phyloP scores from a whole-genome alignment of 768 basidiomycete species.

The Lentinula detonsa region DNA sequence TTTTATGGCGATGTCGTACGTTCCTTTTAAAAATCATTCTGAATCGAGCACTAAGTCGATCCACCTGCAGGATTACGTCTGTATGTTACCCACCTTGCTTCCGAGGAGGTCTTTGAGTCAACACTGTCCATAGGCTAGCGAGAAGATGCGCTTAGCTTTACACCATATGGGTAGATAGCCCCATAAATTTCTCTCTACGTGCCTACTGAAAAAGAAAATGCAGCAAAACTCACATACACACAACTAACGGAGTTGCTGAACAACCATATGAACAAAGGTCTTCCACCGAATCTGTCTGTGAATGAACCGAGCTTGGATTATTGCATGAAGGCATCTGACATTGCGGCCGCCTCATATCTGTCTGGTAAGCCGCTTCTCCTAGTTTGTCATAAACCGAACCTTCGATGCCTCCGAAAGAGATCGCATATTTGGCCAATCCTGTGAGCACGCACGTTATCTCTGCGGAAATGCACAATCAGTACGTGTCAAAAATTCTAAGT shows the following conservation, averaged over 20 bases:
- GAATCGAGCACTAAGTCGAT: background rate
- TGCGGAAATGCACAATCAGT: background rate
- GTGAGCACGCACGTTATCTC: background rate
- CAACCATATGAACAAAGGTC: conserved; percentile 52
- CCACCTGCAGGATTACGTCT: background rate
- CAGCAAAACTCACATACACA: conserved; percentile 36
- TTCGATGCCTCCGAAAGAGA: conserved; percentile 32
- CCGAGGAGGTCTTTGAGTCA: conserved; percentile 19
- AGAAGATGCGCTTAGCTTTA: conserved; percentile 27
- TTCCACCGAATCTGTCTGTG: conserved; percentile 48
- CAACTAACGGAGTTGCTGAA: conserved; percentile 50
- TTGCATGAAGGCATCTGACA: conserved; percentile 54
- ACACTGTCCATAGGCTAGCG: conserved; percentile 29
- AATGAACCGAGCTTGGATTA: conserved; percentile 54
- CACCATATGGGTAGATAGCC: conserved; percentile 26
- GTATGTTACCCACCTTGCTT: background rate
- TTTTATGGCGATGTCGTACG: conserved; percentile 64
- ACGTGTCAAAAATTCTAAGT: background rate
- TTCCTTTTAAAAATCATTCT: background rate
- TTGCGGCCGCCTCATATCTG: conserved; percentile 53
- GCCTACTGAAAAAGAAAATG: conserved; percentile 4
- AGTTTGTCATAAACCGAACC: background rate
- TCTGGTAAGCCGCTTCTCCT: background rate
- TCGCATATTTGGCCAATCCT: conserved; percentile 8
- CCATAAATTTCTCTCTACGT: conserved; percentile 18